Base-by-base conservation (phyloP, 2,329 filamentous ascomycete species). In the Tolypocladium cylindrosporum region DNA sequence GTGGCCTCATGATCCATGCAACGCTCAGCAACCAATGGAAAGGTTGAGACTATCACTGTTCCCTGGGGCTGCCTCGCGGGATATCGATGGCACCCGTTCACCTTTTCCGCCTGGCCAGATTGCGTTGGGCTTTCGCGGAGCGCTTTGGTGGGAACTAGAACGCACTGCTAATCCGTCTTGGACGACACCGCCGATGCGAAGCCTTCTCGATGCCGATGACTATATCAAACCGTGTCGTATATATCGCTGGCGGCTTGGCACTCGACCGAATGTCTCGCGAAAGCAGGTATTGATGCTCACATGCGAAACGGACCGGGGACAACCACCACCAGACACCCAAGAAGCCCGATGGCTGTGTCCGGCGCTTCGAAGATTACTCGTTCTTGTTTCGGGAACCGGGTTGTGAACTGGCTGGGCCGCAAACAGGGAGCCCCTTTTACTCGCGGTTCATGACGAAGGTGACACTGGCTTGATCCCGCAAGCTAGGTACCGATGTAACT, bases 1-100 rank as follows among this genome's bases (percentile, higher is more conserved):
- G 19, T 31, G 63, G 51, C 60, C 59, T 65, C 59, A 57, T 57
- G 53, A 68, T 65, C 62, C 59, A 63, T 61, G 60, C 54, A 59
- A 65, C 55, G 24, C 45, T 57, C 55, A 24, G 36, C 48, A 58
- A 43, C 61, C 65, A 66, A 64, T 65, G 55, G 56, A 37, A 51
- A 24, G n/a, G 40, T 55, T 45, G 42, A 31, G 24, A 55, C 24
- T 27, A 34, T 52, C 13, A 21, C 16, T 34, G 2, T 55, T 55
- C 6, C 45, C 11, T 19, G 6, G 4, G 24, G 3, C 16, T 51
- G 3, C 13, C 13, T 54, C 11, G 51, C 34, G 24, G 14, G 10
- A 14, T 8, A 19, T 31, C 43, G 43, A 31, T 16, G 24, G 13
- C 16, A n/a, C 4, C 36, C 31, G 2, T 34, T 50, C 45, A 9